phyloP scores from a whole-genome alignment of 1,284 basidiomycete species.

The Moesziomyces aphidis region DNA sequence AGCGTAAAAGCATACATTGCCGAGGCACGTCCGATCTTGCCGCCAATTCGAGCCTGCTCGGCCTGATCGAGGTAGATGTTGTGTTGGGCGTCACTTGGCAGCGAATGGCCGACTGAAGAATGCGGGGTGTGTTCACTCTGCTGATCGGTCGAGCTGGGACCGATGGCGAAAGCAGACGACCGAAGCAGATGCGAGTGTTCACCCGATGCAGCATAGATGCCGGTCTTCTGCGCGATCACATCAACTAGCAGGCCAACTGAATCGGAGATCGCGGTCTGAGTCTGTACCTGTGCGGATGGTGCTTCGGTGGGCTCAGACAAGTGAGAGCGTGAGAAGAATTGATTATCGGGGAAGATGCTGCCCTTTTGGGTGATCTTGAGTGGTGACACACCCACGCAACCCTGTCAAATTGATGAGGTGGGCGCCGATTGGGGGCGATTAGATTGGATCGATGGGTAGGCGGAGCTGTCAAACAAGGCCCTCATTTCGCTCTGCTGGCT shows the following conservation, averaged over 20 bases:
- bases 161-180: too few relatives aligned
- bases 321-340: background rate
- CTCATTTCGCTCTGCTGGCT: background rate
- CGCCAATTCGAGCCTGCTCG: too few relatives aligned
- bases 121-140: background rate
- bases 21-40: background rate
- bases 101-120: background rate
- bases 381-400: background rate
- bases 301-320: background rate
- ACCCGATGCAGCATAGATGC: background rate
- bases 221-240: background rate
- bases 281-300: background rate
- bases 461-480: background rate
- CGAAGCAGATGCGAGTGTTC: too few relatives aligned
- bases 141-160: background rate
- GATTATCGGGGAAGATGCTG: background rate
- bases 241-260: background rate
- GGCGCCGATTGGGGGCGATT: background rate
- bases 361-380: background rate
- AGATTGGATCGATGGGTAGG: background rate
- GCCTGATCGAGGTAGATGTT: background rate
- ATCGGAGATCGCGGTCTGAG: background rate
- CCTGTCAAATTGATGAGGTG: too few relatives aligned
- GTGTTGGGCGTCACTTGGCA: background rate
- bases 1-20: background rate